A percentile compares a stretch with the other conserved stretches of the same genome.
These are phyloP conservation scores for Colletotrichum sansevieriae DNA, from an alignment of 2,329 filamentous ascomycete genomes.

Conservation along the genomic window DNA sequence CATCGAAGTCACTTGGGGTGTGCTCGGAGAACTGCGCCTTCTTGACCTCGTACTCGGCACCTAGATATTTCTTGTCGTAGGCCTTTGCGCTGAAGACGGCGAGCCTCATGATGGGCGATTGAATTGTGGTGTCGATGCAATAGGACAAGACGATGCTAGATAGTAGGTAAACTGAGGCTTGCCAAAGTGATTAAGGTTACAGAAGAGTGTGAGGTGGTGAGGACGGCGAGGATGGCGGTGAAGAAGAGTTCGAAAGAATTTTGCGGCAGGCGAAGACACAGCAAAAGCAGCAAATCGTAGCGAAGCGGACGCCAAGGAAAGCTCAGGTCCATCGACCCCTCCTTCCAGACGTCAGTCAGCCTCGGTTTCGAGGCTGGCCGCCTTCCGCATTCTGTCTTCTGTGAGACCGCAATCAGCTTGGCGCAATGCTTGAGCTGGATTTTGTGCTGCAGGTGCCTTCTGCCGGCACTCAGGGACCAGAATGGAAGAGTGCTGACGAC, in stretches of 20 bases:
- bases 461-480: neutral
- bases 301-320: too few species aligned
- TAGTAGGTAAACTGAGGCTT: neutral
- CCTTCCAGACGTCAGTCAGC: neutral
- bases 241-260: neutral
- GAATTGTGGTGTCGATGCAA: neutral
- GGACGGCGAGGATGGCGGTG: neutral
- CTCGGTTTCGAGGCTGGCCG: constrained; percentile 4
- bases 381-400: neutral
- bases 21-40: constrained; percentile 44
- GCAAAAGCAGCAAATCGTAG: neutral
- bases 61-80: constrained; percentile 71
- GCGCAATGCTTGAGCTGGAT: neutral
- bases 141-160: neutral
- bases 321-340: neutral
- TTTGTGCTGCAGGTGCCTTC: neutral
- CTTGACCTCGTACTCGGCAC: constrained; percentile 49
- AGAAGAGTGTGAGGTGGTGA: neutral
- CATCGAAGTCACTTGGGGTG: constrained; percentile 55
- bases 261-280: neutral
- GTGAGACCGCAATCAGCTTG: neutral
- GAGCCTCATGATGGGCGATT: constrained; percentile 62
- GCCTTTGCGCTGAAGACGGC: constrained; percentile 75
- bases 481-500: neutral
- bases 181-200: neutral